Evolutionary conservation across 306 rosid genomes (phyloP).

Genomic region (Fragaria ananassa): DNA sequence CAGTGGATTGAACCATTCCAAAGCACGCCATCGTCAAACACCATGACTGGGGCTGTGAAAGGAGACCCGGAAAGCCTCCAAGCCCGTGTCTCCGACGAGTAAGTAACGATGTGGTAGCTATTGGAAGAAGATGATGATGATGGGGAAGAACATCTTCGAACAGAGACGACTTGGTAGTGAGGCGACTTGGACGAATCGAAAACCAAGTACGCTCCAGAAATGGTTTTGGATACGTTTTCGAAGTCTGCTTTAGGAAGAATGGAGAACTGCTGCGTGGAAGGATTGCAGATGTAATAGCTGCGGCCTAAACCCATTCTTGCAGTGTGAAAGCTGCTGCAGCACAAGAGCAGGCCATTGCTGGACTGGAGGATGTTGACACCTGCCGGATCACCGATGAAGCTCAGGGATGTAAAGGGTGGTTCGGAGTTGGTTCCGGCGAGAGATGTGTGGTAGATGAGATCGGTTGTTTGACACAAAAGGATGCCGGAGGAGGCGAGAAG

Average conservation of each 20-base stretch:
- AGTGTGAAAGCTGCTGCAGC: constrained; percentile 14
- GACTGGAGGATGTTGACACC: constrained; percentile 23
- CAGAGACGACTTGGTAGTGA: constrained; percentile 23
- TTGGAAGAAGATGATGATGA: neutral
- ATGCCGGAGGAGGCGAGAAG: constrained; percentile 4
- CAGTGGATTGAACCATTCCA: constrained; percentile 34
- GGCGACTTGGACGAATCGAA: constrained; percentile 27
- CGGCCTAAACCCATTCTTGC: neutral
- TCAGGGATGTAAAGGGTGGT: constrained; percentile 9
- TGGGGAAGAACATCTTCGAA: neutral
- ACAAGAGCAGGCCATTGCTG: constrained; percentile 18
- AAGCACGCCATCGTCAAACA: constrained; percentile 25
- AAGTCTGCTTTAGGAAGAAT: neutral
- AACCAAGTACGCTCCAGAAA: constrained; percentile 13
- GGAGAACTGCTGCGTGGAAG: constrained; percentile 17
- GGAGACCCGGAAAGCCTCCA: constrained; percentile 23
- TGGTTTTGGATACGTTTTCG: neutral
- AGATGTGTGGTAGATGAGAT: neutral
- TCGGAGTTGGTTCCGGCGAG: neutral
- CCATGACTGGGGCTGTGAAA: neutral
- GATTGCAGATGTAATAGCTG: constrained; percentile 22
- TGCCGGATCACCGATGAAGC: constrained; percentile 9
- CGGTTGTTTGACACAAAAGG: constrained; percentile 7
- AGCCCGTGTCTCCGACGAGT: constrained; percentile 7
- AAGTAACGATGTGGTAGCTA: constrained; percentile 16